Evolutionary conservation across 345 rosid genomes (phyloP).

Genomic region (Kernera saxatilis): DNA sequence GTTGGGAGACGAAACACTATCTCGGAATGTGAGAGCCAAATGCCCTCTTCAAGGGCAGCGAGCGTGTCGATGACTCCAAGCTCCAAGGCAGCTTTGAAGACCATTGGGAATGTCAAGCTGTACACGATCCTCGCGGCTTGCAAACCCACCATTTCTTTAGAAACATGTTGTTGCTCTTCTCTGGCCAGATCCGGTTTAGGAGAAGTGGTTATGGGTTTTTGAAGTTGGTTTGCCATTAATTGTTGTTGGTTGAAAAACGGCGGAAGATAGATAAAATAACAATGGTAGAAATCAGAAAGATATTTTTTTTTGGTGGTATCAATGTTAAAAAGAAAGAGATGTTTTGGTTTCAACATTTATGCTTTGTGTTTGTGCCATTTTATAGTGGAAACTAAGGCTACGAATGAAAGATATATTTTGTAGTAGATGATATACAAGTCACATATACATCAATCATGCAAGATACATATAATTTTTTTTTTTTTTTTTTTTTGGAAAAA

Average conservation of each 20-base stretch:
- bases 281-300: not conserved
- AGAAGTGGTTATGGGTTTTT: not conserved
- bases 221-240: constrained; percentile 8
- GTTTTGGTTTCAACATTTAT: not conserved
- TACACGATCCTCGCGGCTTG: constrained; percentile 10
- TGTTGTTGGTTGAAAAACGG: not conserved
- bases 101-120: constrained; percentile 35
- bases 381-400: constrained; percentile 2
- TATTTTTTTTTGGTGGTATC: too few relatives aligned
- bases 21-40: constrained; percentile 37
- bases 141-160: not conserved
- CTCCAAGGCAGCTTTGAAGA: constrained; percentile 40
- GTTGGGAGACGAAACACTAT: constrained; percentile 26
- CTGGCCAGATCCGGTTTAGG: not conserved
- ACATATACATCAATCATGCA: too few relatives aligned
- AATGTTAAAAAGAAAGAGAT: too few relatives aligned
- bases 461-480: too few relatives aligned
- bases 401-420: too few relatives aligned
- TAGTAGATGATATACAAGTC: too few relatives aligned
- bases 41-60: constrained; percentile 19
- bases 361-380: not conserved
- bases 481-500: too few relatives aligned
- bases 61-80: constrained; percentile 42
- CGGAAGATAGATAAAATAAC: not conserved
- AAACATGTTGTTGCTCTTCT: not conserved